Evolutionary conservation across 768 basidiomycete genomes (phyloP), one percentile per base, ranked within the genome.

Genomic region (Auricularia sp.): DNA sequence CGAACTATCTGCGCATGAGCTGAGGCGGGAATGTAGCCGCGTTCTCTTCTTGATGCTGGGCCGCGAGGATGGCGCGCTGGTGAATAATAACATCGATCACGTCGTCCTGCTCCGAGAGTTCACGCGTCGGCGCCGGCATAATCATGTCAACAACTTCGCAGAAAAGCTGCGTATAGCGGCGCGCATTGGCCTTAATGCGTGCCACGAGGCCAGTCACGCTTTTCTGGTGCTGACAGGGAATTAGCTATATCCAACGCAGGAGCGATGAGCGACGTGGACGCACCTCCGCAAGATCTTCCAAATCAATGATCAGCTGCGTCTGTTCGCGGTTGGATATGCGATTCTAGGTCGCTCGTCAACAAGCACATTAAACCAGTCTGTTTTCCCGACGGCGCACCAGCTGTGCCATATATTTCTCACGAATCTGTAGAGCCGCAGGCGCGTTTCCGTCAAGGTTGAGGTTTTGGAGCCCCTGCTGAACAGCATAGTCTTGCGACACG

Each of bases 1-100:
- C 96, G 73, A 76, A 98, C 96, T 98, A 99, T 84, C 97, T 82
- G 73, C 97, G 80, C 69, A 98, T 81, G 18, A 99, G 78, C 72
- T 96, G 93, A 61, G 90, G 85, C 0, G 97, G 97, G 74, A 98
- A 98, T 36, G 85, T 84, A 21, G 86, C 84, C 67, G 87, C 83
- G n/a, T 73, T 74, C n/a, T 75, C 74, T 23, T 84, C 87, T 64
- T 91, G 90, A 44, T 86, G 79, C 73, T 89, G 85, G 64, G 88
- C 85, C 70, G 98, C 98, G 65, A 92, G 83, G 73, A 97, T 91
- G 63, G 87, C 81, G 63, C 97, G 82, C 71, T 98, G 97, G 73
- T 94, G 93, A 67, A 98, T 82, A 65, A 99, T 97, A 3, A 98
- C 87, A 74, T 99, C 97, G 47, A 98, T 90, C 61, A 98, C 95